Conservation (phyloP, 192 early-diverging fungal genomes). For the Coemansia sp. region DNA sequence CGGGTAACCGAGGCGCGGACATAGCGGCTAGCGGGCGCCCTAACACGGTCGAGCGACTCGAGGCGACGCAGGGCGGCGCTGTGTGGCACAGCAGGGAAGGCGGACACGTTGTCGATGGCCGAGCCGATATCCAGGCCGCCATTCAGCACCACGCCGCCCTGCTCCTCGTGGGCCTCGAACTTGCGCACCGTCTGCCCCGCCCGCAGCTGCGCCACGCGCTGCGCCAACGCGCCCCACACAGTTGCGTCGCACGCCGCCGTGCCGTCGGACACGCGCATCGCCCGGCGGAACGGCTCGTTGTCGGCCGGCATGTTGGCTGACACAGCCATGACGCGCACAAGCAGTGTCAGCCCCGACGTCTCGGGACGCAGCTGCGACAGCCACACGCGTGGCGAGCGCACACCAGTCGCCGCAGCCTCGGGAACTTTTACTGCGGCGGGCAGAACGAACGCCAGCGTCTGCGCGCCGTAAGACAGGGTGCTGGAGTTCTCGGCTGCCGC, state of each 20-base stretch:
- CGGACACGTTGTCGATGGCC: constrained; percentile 30
- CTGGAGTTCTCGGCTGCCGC: constrained; percentile 11
- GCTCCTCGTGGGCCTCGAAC: constrained; percentile 29
- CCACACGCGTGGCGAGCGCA: background rate
- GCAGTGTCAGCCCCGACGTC: constrained; percentile 40
- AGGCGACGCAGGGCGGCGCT: constrained; percentile 34
- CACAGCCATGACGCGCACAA: constrained; percentile 44
- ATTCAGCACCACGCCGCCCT: constrained; percentile 39
- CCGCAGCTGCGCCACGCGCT: constrained; percentile 30
- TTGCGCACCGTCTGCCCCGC: constrained; percentile 46
- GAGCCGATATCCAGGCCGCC: constrained; percentile 31
- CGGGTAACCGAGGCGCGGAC: background rate
- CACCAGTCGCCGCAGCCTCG: background rate
- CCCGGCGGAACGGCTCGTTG: constrained; percentile 17
- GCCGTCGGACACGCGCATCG: constrained; percentile 43
- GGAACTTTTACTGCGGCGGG: background rate
- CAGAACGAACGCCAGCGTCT: constrained; percentile 50
- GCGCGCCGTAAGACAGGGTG: constrained; percentile 36
- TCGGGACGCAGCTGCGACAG: constrained; percentile 24
- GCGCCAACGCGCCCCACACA: constrained; percentile 43
- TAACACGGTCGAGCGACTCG: background rate
- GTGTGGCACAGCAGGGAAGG: constrained; percentile 25
- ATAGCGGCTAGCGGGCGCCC: background rate
- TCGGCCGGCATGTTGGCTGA: constrained; percentile 41
- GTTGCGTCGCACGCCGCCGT: constrained; percentile 44